phyloP scores from a whole-genome alignment of 805 yeast species.

The Starmerella asiatica region DNA sequence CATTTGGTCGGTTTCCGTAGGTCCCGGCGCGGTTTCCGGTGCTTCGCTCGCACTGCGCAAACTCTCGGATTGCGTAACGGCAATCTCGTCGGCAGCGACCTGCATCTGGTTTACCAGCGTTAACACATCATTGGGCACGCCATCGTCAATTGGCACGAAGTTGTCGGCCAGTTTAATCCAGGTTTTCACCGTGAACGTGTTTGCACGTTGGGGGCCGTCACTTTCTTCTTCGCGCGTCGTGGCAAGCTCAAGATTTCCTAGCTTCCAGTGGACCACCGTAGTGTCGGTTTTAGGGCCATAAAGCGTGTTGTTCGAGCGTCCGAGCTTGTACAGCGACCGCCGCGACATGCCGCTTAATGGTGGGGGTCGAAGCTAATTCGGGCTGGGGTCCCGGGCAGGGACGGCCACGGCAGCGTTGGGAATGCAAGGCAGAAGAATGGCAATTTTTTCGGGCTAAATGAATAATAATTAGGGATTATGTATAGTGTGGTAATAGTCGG shows the following conservation, averaged over 20 bases:
- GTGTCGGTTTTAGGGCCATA: slow-evolving; percentile 22
- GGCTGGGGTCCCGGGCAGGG: too few species aligned
- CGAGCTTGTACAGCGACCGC: slow-evolving; percentile 17
- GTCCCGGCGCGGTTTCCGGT: slow-evolving; percentile 2
- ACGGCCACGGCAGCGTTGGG: too few species aligned
- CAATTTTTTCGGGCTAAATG: too few species aligned
- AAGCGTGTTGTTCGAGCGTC: slow-evolving; percentile 16
- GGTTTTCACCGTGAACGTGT: slow-evolving; percentile 15
- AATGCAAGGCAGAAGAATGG: too few species aligned
- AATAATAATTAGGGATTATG: too few species aligned
- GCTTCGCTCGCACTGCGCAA: slow-evolving; percentile 5
- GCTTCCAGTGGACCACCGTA: slow-evolving; percentile 17
- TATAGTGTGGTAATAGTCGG: too few species aligned
- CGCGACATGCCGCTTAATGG: slow-evolving; percentile 21
- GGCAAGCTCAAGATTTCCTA: slow-evolving; percentile 13
- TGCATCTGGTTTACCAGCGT: slow-evolving; percentile 27
- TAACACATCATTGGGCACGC: slow-evolving; percentile 33
- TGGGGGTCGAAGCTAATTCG: too few species aligned
- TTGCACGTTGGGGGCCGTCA: slow-evolving; percentile 27
- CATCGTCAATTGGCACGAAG: slow-evolving; percentile 24
- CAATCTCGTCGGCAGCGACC: slow-evolving; percentile 10
- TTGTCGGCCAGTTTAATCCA: slow-evolving; percentile 17
- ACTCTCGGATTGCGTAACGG: slow-evolving; percentile 4
- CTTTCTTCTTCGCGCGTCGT: slow-evolving; percentile 19
- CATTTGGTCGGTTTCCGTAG: neutral